A percentile compares a stretch with the other conserved stretches of the same genome.
Evolutionary conservation across 192 early-diverging fungal genomes (phyloP).

Genomic region (Coemansia erecta): DNA sequence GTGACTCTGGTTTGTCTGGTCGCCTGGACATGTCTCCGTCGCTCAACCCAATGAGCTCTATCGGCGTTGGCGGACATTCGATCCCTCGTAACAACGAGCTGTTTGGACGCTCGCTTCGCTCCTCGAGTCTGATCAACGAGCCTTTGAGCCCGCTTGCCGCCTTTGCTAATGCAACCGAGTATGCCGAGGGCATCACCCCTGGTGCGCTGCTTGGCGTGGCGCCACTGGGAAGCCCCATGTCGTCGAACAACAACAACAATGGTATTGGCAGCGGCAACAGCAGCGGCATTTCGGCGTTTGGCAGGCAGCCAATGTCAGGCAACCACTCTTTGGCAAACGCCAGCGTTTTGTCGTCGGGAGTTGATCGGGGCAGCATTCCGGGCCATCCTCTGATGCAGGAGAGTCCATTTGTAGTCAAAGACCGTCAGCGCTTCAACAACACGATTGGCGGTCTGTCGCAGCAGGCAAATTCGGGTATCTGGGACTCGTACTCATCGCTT

Average conservation of each 20-base stretch:
- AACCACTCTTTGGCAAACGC: slow-evolving; percentile 29
- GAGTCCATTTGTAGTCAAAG: slow-evolving; percentile 23
- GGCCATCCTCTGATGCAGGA: slow-evolving; percentile 14
- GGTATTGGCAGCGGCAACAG: too few species aligned
- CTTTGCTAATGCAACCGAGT: slow-evolving; percentile 11
- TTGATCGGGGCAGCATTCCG: slow-evolving; percentile 15
- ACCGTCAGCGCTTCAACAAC: slow-evolving; percentile 15
- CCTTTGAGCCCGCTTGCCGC: slow-evolving; percentile 28
- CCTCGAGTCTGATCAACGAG: slow-evolving; percentile 35
- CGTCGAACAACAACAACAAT: slow-evolving; percentile 7
- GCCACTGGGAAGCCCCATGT: slow-evolving; percentile 26
- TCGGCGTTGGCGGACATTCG: slow-evolving; percentile 17
- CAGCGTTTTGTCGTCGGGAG: slow-evolving; percentile 21
- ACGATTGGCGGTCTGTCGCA: background rate
- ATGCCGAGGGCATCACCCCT: slow-evolving; percentile 3
- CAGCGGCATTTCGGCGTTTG: slow-evolving; percentile 11
- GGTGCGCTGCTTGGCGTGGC: slow-evolving; percentile 1
- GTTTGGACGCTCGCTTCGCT: slow-evolving; percentile 40
- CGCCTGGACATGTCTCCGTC: slow-evolving; percentile 33
- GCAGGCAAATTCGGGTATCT: slow-evolving; percentile 17
- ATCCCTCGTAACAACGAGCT: slow-evolving; percentile 31
- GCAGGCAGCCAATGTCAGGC: slow-evolving; percentile 29
- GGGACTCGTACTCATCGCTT: slow-evolving; percentile 20
- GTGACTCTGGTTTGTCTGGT: slow-evolving; percentile 1
- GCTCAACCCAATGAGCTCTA: slow-evolving; percentile 20